phyloP scores from a whole-genome alignment of 176 grass and related monocot species.

The Echinochloa phyllopogon region DNA sequence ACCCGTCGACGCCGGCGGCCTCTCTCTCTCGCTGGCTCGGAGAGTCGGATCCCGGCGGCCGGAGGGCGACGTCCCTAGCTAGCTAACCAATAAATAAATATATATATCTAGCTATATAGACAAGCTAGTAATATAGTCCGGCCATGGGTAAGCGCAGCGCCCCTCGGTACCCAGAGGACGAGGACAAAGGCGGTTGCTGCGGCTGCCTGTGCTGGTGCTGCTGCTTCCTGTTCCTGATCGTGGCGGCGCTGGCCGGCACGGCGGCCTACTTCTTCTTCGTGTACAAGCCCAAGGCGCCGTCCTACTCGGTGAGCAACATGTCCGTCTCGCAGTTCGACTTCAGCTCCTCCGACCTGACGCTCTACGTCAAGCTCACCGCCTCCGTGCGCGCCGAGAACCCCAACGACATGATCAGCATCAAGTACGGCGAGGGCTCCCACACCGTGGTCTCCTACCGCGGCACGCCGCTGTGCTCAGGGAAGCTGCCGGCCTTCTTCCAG shows the following conservation, averaged over 20 bases:
- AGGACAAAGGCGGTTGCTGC: conserved; percentile 45
- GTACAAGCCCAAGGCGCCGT: conserved; percentile 68
- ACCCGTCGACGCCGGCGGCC: conserved; percentile 31
- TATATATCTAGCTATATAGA: too few species aligned
- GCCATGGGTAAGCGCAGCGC: conserved; percentile 57
- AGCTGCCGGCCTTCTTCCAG: conserved; percentile 72
- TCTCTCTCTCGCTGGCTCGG: conserved; percentile 12
- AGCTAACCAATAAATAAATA: neutral
- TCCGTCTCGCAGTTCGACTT: conserved; percentile 70
- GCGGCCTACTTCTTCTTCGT: conserved; percentile 42
- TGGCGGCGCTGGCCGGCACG: conserved; percentile 32
- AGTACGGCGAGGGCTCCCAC: conserved; percentile 52
- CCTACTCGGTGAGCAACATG: conserved; percentile 79
- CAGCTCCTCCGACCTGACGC: conserved; percentile 55
- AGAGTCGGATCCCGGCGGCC: conserved; percentile 34
- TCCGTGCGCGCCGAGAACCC: conserved; percentile 78
- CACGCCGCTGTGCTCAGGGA: conserved; percentile 61
- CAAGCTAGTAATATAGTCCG: too few species aligned
- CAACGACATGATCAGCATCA: conserved; percentile 81
- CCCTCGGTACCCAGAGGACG: conserved; percentile 58
- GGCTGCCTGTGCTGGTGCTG: conserved; percentile 66
- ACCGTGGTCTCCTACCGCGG: conserved; percentile 69
- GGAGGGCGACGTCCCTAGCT: conserved; percentile 16
- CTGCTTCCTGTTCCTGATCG: conserved; percentile 68
- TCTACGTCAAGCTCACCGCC: conserved; percentile 65